Percentiles rank a stretch among this genome's conserved stretches.
Evolutionary conservation across 139 green algal genomes (phyloP).

Genomic region (Picochlorum sp.): DNA sequence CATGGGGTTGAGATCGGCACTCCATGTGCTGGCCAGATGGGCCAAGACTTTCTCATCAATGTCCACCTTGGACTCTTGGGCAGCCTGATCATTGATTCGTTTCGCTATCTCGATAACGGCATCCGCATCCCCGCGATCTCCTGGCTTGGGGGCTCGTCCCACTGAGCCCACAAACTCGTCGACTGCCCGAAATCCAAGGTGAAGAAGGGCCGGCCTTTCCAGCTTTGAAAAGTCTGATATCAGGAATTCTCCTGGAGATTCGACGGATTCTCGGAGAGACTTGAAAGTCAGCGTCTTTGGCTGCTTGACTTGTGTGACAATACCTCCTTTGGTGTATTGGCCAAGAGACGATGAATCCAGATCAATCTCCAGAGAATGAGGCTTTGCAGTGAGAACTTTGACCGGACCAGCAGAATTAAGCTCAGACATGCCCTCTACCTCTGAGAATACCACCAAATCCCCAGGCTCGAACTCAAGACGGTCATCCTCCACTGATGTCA

Average conservation of each 20-base stretch:
- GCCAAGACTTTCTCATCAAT: constrained; percentile 51
- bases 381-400: constrained; percentile 77
- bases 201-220: constrained; percentile 78
- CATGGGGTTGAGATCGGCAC: constrained; percentile 80
- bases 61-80: constrained; percentile 27
- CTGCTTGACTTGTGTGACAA: constrained; percentile 89
- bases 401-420: constrained; percentile 69
- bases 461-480: constrained; percentile 88
- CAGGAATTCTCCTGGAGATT: constrained; percentile 88
- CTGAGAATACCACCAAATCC: constrained; percentile 74
- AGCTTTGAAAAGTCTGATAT: constrained; percentile 96
- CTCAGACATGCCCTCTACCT: constrained; percentile 83
- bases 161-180: constrained; percentile 60
- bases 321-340: constrained; percentile 54
- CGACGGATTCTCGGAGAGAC: constrained; percentile 53
- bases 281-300: constrained; percentile 80
- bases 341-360: constrained; percentile 70
- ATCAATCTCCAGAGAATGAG: constrained; percentile 90
- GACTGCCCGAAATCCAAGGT: constrained; percentile 89
- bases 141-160: constrained; percentile 51
- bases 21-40: constrained; percentile 46
- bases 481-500: constrained; percentile 97
- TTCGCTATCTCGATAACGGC: constrained; percentile 51
- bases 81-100: constrained; percentile 42
- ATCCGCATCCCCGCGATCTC: constrained; percentile 55